These are phyloP conservation scores for Trichoderma harzianum DNA, from an alignment of 2,329 filamentous ascomycete genomes.

Conservation along the genomic window DNA sequence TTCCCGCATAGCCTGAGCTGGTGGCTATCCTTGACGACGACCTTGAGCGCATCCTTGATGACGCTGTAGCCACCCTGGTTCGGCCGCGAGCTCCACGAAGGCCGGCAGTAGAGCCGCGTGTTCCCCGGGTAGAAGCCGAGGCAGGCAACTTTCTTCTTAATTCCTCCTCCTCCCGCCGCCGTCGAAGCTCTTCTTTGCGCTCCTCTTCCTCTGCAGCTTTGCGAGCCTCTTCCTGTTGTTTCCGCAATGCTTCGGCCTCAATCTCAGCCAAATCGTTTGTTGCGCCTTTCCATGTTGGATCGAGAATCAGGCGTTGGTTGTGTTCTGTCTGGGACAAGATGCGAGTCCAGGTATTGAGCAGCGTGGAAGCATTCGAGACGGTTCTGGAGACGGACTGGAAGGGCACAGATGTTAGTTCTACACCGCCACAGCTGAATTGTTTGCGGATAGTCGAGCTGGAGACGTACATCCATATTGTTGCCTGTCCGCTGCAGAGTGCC, in stretches of 20 bases:
- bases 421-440: not conserved
- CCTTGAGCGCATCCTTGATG: conserved; percentile 21
- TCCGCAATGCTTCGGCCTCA: conserved; percentile 72
- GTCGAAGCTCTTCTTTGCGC: conserved; percentile 66
- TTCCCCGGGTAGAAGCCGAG: conserved; percentile 28
- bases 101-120: conserved; percentile 24
- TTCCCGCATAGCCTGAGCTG: conserved; percentile 29
- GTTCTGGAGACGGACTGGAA: conserved; percentile 73
- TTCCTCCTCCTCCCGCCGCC: conserved; percentile 61
- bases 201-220: conserved; percentile 75
- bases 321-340: conserved; percentile 97
- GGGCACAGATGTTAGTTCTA: conserved; percentile 31
- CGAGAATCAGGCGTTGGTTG: conserved; percentile 86
- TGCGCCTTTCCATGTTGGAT: conserved; percentile 86
- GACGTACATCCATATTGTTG: conserved; percentile 68
- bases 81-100: conserved; percentile 23
- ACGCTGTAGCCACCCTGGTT: conserved; percentile 22
- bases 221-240: conserved; percentile 74
- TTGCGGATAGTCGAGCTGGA: not conserved
- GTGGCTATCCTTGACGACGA: conserved; percentile 24
- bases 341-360: conserved; percentile 92
- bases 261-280: conserved; percentile 81
- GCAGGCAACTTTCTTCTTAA: conserved; percentile 33
- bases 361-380: conserved; percentile 79
- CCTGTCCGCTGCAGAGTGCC: conserved; percentile 68